These are phyloP conservation scores for Alternaria hordeiaustralica DNA, from an alignment of 2,329 filamentous ascomycete species.

Conservation along the genomic window DNA sequence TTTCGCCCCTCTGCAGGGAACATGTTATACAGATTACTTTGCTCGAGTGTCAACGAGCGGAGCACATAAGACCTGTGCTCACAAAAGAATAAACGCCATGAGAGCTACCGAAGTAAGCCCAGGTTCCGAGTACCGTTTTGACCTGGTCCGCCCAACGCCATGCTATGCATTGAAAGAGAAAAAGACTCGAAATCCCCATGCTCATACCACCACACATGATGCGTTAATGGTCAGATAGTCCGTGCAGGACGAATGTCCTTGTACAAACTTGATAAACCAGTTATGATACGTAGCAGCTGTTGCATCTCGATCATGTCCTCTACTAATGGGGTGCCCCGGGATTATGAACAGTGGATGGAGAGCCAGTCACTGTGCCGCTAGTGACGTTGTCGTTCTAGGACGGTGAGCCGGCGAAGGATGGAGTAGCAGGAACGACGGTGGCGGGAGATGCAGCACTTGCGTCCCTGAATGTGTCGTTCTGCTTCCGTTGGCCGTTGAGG, in stretches of 20 bases:
- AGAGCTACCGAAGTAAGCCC: neutral
- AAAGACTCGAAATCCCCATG: neutral
- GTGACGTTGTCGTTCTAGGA: neutral
- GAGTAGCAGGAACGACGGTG: constrained; percentile 15
- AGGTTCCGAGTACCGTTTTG: neutral
- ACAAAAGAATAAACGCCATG: neutral
- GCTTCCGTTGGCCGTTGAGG: constrained; percentile 48
- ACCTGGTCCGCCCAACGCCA: neutral
- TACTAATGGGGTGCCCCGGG: neutral
- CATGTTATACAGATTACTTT: constrained; percentile 1
- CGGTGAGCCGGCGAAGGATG: constrained; percentile 22
- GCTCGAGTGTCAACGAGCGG: neutral
- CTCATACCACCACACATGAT: neutral
- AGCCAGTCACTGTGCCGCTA: neutral
- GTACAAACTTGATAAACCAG: neutral
- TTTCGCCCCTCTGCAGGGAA: neutral
- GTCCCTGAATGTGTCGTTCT: constrained; percentile 48
- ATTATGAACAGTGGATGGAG: neutral
- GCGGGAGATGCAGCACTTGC: constrained; percentile 38
- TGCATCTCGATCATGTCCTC: neutral
- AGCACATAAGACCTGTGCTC: neutral
- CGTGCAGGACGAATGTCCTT: neutral
- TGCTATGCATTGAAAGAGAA: constrained; percentile 2
- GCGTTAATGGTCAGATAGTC: neutral
- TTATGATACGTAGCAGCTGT: neutral